These are phyloP conservation scores for Guyanaporus albipodus DNA, from an alignment of 768 basidiomycete genomes.

Conservation along the genomic window DNA sequence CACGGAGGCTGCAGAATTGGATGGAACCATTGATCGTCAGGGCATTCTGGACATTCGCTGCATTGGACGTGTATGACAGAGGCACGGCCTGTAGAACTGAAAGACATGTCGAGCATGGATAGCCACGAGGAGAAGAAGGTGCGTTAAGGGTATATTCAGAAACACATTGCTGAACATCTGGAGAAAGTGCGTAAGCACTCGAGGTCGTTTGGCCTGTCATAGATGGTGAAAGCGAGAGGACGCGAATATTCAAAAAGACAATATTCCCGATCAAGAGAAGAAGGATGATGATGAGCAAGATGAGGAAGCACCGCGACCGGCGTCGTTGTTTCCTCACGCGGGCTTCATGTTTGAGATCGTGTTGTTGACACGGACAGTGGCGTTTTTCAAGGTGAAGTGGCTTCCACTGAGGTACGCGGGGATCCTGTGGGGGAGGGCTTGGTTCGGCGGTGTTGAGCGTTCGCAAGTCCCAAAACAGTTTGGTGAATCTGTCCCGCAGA, in stretches of 20 bases:
- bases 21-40: conserved; percentile 34
- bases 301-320: conserved; percentile 30
- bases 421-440: conserved; percentile 25
- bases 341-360: conserved; percentile 18
- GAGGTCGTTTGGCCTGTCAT: conserved; percentile 20
- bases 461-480: conserved; percentile 36
- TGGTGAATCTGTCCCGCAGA: conserved; percentile 34
- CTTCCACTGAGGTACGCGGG: conserved; percentile 32
- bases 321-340: conserved; percentile 26
- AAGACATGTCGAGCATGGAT: conserved; percentile 46
- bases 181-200: conserved; percentile 32
- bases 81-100: conserved; percentile 39
- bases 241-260: conserved; percentile 36
- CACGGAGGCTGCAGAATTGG: conserved; percentile 47
- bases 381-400: conserved; percentile 39
- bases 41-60: conserved; percentile 32
- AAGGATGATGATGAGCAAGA: conserved; percentile 37
- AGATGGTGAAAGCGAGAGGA: conserved; percentile 21
- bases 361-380: conserved; percentile 20
- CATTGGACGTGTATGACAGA: conserved; percentile 25
- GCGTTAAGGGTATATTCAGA: conserved; percentile 45
- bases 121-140: conserved; percentile 37
- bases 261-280: conserved; percentile 42
- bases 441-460: conserved; percentile 24
- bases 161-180: conserved; percentile 41